Evolutionary conservation across 2,329 filamentous ascomycete genomes (phyloP), one percentile per base, ranked within the genome.

Genomic region (Mollisia scopiformis): DNA sequence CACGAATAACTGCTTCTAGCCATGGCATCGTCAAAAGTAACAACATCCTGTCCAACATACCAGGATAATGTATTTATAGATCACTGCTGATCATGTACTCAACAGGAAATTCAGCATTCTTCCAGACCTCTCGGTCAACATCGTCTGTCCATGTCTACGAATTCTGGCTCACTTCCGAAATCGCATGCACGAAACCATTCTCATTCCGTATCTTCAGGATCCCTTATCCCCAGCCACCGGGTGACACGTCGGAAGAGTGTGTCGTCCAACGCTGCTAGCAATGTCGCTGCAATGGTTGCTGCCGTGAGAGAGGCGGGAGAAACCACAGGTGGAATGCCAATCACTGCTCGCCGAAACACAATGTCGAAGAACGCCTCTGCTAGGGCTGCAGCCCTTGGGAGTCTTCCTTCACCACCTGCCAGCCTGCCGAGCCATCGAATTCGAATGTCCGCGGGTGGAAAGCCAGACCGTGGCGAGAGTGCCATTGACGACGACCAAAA

Each of bases 201-300:
- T 53, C 90, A 95, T 76, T 94, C 92, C 61, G 82, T 93, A 69
- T 89, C 93, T 58, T 84, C 90, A 62, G 87, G 87, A 69, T 87
- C 90, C 61, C 85, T 93, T 73, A 94, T 93, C 79, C 80, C 88
- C 69, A 88, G 87, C 75, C 91, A 97, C 77, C 91, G 95, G 69
- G 87, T 98, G 68, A 93, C 91, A 70, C 91, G 94, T 72, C 88
- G 95, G 71, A 98, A 98, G 85, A 97, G 93, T 78, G 93, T 96
- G 74, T 88, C 86, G 74, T 92, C 91, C 63, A 89, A 87, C 66
- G 85, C 88, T 50, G 84, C 83, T 51, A 83, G 85, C 75, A 93
- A 90, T 76, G 86, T 90, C 49, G 88, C 90, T 19, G 91, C 90
- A 57, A 80, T 94, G 64, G 89, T 90, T 31, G 89, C 89, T 13